These are phyloP conservation scores for Russula vinacea DNA, from an alignment of 768 basidiomycete genomes.

Conservation along the genomic window DNA sequence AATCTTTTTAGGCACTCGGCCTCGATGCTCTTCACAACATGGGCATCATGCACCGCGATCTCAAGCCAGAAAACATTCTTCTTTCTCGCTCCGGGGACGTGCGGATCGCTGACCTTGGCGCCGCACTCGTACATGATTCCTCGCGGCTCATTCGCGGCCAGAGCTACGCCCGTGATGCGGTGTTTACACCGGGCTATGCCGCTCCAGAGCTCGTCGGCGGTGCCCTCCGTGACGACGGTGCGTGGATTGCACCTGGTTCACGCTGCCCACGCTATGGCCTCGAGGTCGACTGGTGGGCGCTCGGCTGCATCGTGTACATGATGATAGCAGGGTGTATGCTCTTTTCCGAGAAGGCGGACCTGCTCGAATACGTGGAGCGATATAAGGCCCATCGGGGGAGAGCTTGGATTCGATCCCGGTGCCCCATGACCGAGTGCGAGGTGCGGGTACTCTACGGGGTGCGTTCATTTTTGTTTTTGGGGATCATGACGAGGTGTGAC, in stretches of 20 bases:
- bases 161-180: constrained; percentile 25
- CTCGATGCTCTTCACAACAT: constrained; percentile 29
- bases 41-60: constrained; percentile 31
- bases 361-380: constrained; percentile 22
- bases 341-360: constrained; percentile 26
- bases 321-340: constrained; percentile 27
- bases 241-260: constrained; percentile 20
- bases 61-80: constrained; percentile 31
- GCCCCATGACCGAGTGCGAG: constrained; percentile 22
- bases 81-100: constrained; percentile 27
- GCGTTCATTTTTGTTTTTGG: background rate
- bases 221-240: constrained; percentile 20
- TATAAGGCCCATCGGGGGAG: constrained; percentile 20
- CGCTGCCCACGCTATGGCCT: constrained; percentile 26
- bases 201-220: constrained; percentile 27
- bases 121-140: constrained; percentile 26
- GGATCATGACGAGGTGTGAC: background rate
- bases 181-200: constrained; percentile 28
- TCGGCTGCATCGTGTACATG: constrained; percentile 30
- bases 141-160: constrained; percentile 24
- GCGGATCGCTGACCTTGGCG: constrained; percentile 29
- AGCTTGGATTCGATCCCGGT: constrained; percentile 24
- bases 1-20: constrained; percentile 20
- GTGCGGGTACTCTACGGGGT: constrained; percentile 26
- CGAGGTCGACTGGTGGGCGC: constrained; percentile 31